phyloP scores from a whole-genome alignment of 805 yeast species.

The Nakazawaea peltata region DNA sequence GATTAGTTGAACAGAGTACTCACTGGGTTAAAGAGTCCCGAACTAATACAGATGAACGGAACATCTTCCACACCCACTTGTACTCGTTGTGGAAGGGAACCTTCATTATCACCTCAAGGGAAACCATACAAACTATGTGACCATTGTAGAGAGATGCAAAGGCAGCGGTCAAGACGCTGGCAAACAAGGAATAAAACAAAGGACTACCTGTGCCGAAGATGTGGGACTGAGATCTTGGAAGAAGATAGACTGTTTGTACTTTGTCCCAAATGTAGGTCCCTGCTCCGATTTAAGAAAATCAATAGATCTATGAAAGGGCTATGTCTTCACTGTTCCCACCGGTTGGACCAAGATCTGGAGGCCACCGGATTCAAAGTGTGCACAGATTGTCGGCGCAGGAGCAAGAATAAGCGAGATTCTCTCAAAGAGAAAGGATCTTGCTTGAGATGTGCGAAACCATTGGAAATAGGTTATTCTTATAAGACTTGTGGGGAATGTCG shows the following conservation, averaged over 20 bases:
- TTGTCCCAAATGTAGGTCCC: slow-evolving; percentile 52
- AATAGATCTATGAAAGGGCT: slow-evolving; percentile 53
- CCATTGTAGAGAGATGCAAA: slow-evolving; percentile 57
- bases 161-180: slow-evolving; percentile 59
- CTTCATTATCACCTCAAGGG: too few relatives aligned
- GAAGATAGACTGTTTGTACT: slow-evolving; percentile 46
- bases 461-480: too few relatives aligned
- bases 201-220: slow-evolving; percentile 56
- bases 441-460: slow-evolving; percentile 49
- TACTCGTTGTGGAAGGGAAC: too few relatives aligned
- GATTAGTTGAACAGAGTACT: too few relatives aligned
- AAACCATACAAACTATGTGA: too few relatives aligned
- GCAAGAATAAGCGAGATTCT: slow-evolving; percentile 45
- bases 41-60: too few relatives aligned
- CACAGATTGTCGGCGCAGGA: slow-evolving; percentile 53
- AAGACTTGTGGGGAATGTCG: slow-evolving; percentile 53
- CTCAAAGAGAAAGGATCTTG: slow-evolving; percentile 53
- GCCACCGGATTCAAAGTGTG: slow-evolving; percentile 54
- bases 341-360: slow-evolving; percentile 34
- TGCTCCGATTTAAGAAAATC: slow-evolving; percentile 46
- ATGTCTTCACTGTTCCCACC: slow-evolving; percentile 65
- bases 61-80: too few relatives aligned
- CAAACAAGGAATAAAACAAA: slow-evolving; percentile 52
- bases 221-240: slow-evolving; percentile 46
- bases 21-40: too few relatives aligned